A percentile compares a stretch with the other conserved stretches of the same genome.
Conservation (phyloP, 1,284 basidiomycete genomes). For the Irpex sp. region DNA sequence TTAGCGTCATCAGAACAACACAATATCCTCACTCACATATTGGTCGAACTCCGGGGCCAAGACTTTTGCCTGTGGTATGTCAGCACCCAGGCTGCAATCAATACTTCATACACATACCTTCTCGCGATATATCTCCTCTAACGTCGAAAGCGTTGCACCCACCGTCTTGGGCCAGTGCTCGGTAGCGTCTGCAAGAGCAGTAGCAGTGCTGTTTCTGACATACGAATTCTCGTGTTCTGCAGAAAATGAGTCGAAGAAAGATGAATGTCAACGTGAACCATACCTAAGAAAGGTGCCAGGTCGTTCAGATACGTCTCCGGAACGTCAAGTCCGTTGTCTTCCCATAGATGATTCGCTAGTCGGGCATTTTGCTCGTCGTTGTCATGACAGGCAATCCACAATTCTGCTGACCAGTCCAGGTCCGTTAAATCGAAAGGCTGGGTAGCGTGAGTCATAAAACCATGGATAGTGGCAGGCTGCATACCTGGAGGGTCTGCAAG, state of each 20-base stretch:
- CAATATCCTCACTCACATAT: constrained; percentile 54
- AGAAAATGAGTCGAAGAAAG: neutral
- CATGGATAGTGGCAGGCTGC: constrained; percentile 10
- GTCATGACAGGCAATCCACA: constrained; percentile 92
- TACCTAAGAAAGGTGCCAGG: constrained; percentile 73
- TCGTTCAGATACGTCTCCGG: constrained; percentile 67
- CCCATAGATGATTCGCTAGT: constrained; percentile 86
- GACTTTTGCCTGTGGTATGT: constrained; percentile 58
- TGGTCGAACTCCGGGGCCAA: constrained; percentile 88
- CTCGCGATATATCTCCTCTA: constrained; percentile 80
- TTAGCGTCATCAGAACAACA: neutral
- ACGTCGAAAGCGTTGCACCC: constrained; percentile 37
- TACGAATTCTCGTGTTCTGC: constrained; percentile 79
- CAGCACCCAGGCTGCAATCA: constrained; percentile 6
- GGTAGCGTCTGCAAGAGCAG: constrained; percentile 77
- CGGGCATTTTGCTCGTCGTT: constrained; percentile 89
- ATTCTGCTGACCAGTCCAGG: constrained; percentile 85
- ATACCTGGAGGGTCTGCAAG: constrained; percentile 86
- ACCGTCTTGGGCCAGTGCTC: constrained; percentile 74
- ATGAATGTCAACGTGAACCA: constrained; percentile 18
- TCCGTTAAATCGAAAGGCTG: constrained; percentile 95
- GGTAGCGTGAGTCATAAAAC: neutral
- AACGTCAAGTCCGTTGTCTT: constrained; percentile 94
- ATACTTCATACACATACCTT: constrained; percentile 46
- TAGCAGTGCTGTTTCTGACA: constrained; percentile 74